Base-by-base conservation (phyloP, 495 filamentous ascomycete genomes). In the Daldinia childiae region DNA sequence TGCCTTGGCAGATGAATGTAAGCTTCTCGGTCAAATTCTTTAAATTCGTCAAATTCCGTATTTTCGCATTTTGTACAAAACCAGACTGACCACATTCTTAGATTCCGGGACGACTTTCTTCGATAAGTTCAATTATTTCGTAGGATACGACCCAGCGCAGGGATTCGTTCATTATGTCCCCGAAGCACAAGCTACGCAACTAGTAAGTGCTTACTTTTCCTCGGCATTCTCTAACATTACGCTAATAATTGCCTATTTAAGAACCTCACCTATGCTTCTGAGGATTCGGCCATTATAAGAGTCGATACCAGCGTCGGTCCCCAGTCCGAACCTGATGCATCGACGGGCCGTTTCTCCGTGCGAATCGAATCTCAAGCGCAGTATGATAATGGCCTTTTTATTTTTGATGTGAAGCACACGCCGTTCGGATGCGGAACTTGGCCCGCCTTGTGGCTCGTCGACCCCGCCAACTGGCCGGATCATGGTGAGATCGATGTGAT, bases 401-500 rank as follows among this genome's bases (percentile, higher is more conserved):
- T 90, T 38, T 82, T 89, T 65, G 87, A 90, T 71, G 78, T 90
- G 41, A 82, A 77, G 27, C 88, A 90, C 70, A 88, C 86, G 69
- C 88, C 88, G 1, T 82, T 77, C 60, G 82, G 82, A 32, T 90
- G 88, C 64, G 87, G 85, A 24, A 83, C 83, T 11, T 90, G 87
- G 88, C 87, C 88, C 6, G 87, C 87, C 7, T 82, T 88, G 74
- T 90, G 83, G 82, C 81, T 86, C n/a, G 66, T 68, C 21, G 74
- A 82, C 39, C 87, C 86, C 60, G 66, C 76, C 36, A 81, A 87
- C 81, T 93, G 90, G 90, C 90, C 90, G 26, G 76, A 77, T n/a
- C 82, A 87, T 69, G 90, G 90, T 62, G 90, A 93, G 75, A 89
- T 92, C 72, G 90, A 93, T 64, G 84, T 93, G 52, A 90, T 94